These are phyloP conservation scores for Mortierella sp. DNA, from an alignment of 371 early-diverging fungal species.

Conservation along the genomic window DNA sequence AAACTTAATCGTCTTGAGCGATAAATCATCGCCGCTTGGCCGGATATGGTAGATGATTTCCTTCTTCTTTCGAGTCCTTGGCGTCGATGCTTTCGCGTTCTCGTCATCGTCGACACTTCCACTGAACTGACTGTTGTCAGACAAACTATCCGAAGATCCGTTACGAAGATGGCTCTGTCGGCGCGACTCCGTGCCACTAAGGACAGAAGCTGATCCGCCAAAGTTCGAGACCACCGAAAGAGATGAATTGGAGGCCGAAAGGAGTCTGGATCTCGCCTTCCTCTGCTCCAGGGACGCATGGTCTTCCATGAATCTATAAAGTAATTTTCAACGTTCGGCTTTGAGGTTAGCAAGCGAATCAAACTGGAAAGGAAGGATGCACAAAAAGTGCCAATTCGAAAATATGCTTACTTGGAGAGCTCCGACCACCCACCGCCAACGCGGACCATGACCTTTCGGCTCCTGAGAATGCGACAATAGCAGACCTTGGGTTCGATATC, in stretches of 20 bases:
- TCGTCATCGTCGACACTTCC: constrained; percentile 15
- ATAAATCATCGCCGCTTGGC: constrained; percentile 42
- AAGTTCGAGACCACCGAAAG: constrained; percentile 37
- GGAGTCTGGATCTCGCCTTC: constrained; percentile 26
- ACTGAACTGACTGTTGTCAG: constrained; percentile 23
- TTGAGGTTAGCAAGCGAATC: background rate
- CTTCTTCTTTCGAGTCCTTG: constrained; percentile 27
- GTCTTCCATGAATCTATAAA: constrained; percentile 45
- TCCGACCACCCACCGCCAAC: constrained; percentile 85
- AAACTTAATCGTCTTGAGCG: constrained; percentile 45
- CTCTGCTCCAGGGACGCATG: constrained; percentile 51
- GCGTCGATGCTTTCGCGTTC: background rate
- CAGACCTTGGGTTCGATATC: constrained; percentile 77
- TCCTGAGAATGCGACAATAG: constrained; percentile 75
- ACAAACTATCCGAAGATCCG: constrained; percentile 36
- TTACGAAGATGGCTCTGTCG: background rate
- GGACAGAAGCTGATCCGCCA: constrained; percentile 22
- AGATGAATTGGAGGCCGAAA: constrained; percentile 45
- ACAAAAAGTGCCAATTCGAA: background rate
- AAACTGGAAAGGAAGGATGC: background rate
- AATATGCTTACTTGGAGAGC: constrained; percentile 67
- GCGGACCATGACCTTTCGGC: constrained; percentile 81
- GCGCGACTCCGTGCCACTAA: constrained; percentile 26
- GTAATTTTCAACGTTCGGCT: too few species aligned
- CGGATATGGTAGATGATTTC: constrained; percentile 37